These are phyloP conservation scores for Polytrichum commune DNA, from an alignment of 225 moss, liverwort and hornwort species.

Conservation along the genomic window DNA sequence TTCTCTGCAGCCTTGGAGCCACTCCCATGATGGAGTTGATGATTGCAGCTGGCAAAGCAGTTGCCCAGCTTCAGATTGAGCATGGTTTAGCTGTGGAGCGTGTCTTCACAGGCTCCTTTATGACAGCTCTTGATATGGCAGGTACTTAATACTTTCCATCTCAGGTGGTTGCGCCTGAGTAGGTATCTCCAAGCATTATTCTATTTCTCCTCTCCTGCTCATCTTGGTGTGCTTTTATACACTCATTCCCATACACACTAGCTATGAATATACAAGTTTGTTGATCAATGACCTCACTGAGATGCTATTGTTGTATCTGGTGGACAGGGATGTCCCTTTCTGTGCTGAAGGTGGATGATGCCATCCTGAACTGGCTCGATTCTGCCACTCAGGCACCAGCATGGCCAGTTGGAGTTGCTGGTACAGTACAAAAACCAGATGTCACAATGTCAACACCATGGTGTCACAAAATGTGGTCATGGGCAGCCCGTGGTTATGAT, in stretches of 20 bases:
- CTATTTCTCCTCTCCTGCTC: no score
- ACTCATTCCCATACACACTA: no score
- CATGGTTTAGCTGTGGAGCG: conserved; percentile 93
- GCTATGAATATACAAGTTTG: no score
- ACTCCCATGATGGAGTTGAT: conserved; percentile 96
- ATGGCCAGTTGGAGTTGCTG: conserved; percentile 91
- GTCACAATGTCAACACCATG: conserved; percentile 15
- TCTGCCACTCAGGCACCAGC: conserved; percentile 82
- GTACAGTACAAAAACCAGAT: conserved; percentile 42
- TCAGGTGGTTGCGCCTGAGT: no score
- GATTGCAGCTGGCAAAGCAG: conserved; percentile 95
- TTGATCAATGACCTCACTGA: conserved; percentile 9
- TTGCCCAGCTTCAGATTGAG: conserved; percentile 93
- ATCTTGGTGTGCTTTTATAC: no score
- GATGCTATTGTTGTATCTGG: conserved; percentile 13
- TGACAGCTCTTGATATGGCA: conserved; percentile 99
- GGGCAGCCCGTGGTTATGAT: conserved; percentile 21
- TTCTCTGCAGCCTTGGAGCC: conserved; percentile 79
- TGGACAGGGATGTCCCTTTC: conserved; percentile 90
- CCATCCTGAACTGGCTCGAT: conserved; percentile 70
- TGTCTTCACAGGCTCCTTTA: conserved; percentile 88
- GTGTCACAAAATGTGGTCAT: conserved; percentile 21
- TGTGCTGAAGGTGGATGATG: conserved; percentile 89
- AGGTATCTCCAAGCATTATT: no score
- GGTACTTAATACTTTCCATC: conserved; percentile 33